Base-by-base conservation (phyloP, 2,329 filamentous ascomycete genomes). In the Claviceps humidiphila region DNA sequence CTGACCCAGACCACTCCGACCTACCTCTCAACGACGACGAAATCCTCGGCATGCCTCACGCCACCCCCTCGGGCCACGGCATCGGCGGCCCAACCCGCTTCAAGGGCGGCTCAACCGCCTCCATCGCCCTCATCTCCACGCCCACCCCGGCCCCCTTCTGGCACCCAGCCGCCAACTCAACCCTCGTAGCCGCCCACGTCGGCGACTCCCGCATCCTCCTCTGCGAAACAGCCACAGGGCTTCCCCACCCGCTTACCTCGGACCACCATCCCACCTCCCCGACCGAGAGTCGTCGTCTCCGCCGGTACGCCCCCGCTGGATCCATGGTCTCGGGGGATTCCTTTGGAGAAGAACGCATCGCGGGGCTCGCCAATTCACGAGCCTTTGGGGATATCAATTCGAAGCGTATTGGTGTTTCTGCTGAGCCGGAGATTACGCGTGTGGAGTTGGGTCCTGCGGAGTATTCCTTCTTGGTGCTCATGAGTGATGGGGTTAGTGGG, bases 271-370 rank as follows among this genome's bases (percentile, higher is more conserved):
- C 93, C 0, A 87, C 83, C n/a, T 81, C 86, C 4, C 93, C 93
- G 0, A 75, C 82, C 52, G 93, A 98, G 72, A 84, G 85, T 9
- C 83, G 81, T 43, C 81, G 93, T 7, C 77, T 98, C 24, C 85
- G 90, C 45, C 84, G 90, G 48, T 97, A 90, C 64, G 87, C 89
- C 1, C 71, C 72, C 39, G 81, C 86, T 34, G 84, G 75, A 26
- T 77, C 85, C 2, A 91, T 97, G 64, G 85, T 95, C 17, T 93
- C 91, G 24, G 70, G 68, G 0, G 93, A 98, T 69, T 94, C 88
- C 38, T 98, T 98, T 66, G 93, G 93, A 63, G 93, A 98, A 70
- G 90, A 97, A 69, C 89, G 93, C 59, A 93, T 98, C 67, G 84
- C 84, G 14, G 91, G 93, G 0, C 77, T 98, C 0, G 93, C 93